Conservation (phyloP, 371 early-diverging fungal species). For the Mucor plumbeus region DNA sequence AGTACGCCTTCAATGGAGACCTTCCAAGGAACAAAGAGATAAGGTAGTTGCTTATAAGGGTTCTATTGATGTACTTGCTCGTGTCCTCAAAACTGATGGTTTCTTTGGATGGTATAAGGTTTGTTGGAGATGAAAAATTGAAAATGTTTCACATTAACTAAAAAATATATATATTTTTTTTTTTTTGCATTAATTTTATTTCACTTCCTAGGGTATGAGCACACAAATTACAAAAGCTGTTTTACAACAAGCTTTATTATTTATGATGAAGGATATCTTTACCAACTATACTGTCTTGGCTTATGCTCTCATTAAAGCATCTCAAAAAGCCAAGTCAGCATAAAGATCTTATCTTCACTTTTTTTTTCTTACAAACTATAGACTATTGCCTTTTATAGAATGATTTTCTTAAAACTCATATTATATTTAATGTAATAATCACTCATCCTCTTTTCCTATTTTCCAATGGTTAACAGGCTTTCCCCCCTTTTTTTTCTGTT, state of each 20-base stretch:
- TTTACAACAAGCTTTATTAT: constrained; percentile 92
- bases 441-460: not conserved
- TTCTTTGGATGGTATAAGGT: constrained; percentile 93
- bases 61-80: constrained; percentile 85
- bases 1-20: constrained; percentile 94
- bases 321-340: constrained; percentile 25
- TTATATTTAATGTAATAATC: not conserved
- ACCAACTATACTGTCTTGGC: constrained; percentile 66
- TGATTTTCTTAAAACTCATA: not conserved
- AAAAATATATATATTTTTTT: no score
- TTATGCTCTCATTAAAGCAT: constrained; percentile 49
- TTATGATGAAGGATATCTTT: constrained; percentile 93
- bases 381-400: not conserved
- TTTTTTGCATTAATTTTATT: no score
- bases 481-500: not conserved
- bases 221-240: constrained; percentile 97
- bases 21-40: constrained; percentile 66
- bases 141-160: no score
- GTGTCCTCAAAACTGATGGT: constrained; percentile 83
- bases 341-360: not conserved
- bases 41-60: constrained; percentile 71
- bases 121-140: not conserved
- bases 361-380: not conserved
- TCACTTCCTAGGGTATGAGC: constrained; percentile 80
- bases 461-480: not conserved